Evolutionary conservation across 176 grass and related monocot species (phyloP).

Genomic region (Leersia perrieri): DNA sequence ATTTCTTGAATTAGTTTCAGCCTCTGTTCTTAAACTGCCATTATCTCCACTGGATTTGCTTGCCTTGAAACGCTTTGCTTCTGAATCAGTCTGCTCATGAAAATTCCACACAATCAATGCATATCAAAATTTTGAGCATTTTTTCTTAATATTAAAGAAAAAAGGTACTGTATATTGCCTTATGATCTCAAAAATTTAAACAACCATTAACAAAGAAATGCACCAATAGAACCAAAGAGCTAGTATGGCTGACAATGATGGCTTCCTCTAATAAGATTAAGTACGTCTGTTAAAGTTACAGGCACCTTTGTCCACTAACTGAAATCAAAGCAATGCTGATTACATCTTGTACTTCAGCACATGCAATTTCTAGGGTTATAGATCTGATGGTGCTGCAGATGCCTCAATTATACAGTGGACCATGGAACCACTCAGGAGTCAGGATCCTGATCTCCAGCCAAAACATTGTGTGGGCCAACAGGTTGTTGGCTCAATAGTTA

Average conservation of each 20-base stretch:
- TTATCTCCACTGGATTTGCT: slow-evolving; percentile 60
- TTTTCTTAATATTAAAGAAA: background rate
- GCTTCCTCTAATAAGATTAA: background rate
- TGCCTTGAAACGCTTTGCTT: slow-evolving; percentile 61
- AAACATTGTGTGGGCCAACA: slow-evolving; percentile 19
- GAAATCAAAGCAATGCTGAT: background rate
- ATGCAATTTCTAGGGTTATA: slow-evolving; percentile 4
- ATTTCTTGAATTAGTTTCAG: slow-evolving; percentile 57
- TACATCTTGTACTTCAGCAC: background rate
- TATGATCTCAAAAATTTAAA: slow-evolving; percentile 1
- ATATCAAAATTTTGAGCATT: background rate
- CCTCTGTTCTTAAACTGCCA: slow-evolving; percentile 54
- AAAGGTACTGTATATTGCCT: background rate
- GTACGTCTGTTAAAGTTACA: slow-evolving; percentile 1
- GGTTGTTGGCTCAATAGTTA: slow-evolving; percentile 25
- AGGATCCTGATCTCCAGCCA: background rate
- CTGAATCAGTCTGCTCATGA: slow-evolving; percentile 50
- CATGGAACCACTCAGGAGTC: background rate
- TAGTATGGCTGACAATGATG: background rate
- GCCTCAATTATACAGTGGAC: background rate
- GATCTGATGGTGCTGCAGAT: background rate
- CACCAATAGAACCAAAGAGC: background rate
- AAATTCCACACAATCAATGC: background rate
- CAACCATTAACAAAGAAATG: background rate
- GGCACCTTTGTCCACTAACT: slow-evolving; percentile 3